phyloP scores from a whole-genome alignment of 177 flowering plant genomes.

The Vitis hybrid region DNA sequence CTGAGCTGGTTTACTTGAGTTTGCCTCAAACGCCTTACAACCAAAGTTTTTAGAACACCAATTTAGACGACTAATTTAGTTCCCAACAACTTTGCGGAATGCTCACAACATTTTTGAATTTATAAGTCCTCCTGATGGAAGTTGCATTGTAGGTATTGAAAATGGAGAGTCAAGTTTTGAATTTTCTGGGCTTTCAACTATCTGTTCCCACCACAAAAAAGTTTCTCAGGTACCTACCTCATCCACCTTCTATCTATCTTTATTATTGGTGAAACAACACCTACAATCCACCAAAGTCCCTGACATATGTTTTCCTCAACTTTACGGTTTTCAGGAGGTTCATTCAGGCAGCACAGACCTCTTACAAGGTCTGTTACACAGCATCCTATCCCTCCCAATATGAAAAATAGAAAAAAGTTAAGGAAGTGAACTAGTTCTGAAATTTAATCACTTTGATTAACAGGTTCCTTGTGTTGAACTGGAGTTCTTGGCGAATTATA shows the following conservation, averaged over 20 bases:
- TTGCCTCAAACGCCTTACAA: not conserved
- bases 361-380: conserved; percentile 37
- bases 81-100: not conserved
- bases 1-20: too few species aligned
- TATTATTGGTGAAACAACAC: too few species aligned
- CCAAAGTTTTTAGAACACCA: not conserved
- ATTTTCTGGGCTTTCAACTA: conserved; percentile 45
- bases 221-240: conserved; percentile 52
- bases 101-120: too few species aligned
- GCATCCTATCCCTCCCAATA: not conserved
- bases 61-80: not conserved
- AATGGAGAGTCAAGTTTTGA: conserved; percentile 59
- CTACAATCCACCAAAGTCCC: not conserved
- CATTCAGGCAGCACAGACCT: conserved; percentile 57
- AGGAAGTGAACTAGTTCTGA: conserved; percentile 1
- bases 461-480: conserved; percentile 54
- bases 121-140: conserved; percentile 11
- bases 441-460: conserved; percentile 4
- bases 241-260: not conserved
- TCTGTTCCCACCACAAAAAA: conserved; percentile 60
- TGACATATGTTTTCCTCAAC: not conserved
- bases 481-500: conserved; percentile 68
- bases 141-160: conserved; percentile 43
- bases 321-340: conserved; percentile 47
- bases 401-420: not conserved